Conservation (phyloP, 2,329 filamentous ascomycete species). For the Colletotrichum scovillei region DNA sequence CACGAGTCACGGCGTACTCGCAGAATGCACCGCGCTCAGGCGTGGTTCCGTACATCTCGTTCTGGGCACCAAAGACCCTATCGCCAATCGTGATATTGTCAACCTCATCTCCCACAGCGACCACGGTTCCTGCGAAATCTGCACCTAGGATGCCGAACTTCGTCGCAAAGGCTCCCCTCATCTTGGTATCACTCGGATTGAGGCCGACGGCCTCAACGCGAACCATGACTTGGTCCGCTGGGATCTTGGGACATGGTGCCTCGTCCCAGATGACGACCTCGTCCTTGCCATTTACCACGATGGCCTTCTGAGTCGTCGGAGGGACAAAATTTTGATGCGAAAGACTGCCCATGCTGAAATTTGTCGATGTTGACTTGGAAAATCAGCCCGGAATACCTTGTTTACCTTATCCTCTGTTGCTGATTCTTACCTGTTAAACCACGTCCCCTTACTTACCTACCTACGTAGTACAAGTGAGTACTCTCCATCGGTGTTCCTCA, state of each 20-base stretch:
- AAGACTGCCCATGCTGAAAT: too few species aligned
- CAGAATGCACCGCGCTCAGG: slow-evolving; percentile 53
- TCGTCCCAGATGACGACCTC: not conserved
- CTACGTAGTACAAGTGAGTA: too few species aligned
- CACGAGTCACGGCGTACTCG: slow-evolving; percentile 51
- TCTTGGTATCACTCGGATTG: slow-evolving; percentile 46
- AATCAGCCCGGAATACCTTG: too few species aligned
- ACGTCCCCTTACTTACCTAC: too few species aligned
- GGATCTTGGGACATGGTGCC: not conserved
- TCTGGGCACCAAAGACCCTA: slow-evolving; percentile 40
- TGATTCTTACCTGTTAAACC: too few species aligned
- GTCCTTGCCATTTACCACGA: not conserved
- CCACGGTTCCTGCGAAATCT: slow-evolving; percentile 44
- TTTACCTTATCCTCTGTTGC: too few species aligned
- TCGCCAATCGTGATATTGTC: slow-evolving; percentile 39
- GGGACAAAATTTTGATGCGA: not conserved
- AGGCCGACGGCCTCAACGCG: slow-evolving; percentile 39
- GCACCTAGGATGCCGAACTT: slow-evolving; percentile 37
- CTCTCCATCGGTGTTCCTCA: too few species aligned
- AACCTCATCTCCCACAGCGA: slow-evolving; percentile 36
- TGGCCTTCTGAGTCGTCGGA: not conserved
- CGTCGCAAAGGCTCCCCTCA: slow-evolving; percentile 17
- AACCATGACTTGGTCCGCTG: not conserved
- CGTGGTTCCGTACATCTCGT: slow-evolving; percentile 26
- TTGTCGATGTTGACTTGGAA: too few species aligned